phyloP scores from a whole-genome alignment of 495 filamentous ascomycete genomes.

The Tuber calosporum region DNA sequence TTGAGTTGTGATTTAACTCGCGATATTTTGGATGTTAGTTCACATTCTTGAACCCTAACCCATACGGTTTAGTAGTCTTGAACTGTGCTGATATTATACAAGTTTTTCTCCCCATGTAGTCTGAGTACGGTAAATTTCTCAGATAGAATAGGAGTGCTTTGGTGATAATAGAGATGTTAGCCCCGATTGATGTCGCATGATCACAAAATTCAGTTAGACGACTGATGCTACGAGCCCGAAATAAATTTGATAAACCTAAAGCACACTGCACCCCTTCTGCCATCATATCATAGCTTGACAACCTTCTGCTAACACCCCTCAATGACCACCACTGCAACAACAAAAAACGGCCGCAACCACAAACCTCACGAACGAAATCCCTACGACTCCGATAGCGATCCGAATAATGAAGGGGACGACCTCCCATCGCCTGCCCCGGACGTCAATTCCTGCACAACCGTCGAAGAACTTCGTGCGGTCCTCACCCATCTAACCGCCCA shows the following conservation, averaged over 20 bases:
- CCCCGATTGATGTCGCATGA: background rate
- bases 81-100: background rate
- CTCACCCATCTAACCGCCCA: conserved; percentile 66
- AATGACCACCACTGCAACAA: conserved; percentile 7
- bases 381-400: conserved; percentile 17
- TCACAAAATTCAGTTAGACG: background rate
- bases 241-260: conserved; percentile 3
- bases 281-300: background rate
- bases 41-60: background rate
- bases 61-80: background rate
- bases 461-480: conserved; percentile 69
- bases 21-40: background rate
- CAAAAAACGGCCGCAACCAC: conserved; percentile 8
- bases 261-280: conserved; percentile 9
- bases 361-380: conserved; percentile 3
- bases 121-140: background rate
- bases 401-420: conserved; percentile 2
- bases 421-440: conserved; percentile 40
- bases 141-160: background rate
- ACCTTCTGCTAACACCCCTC: conserved; percentile 2
- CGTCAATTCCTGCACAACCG: conserved; percentile 62
- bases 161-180: background rate
- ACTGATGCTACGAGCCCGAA: background rate
- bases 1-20: background rate
- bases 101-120: background rate